phyloP scores from a whole-genome alignment of 352 stramenopile genomes.

The Pythium monospermum region DNA sequence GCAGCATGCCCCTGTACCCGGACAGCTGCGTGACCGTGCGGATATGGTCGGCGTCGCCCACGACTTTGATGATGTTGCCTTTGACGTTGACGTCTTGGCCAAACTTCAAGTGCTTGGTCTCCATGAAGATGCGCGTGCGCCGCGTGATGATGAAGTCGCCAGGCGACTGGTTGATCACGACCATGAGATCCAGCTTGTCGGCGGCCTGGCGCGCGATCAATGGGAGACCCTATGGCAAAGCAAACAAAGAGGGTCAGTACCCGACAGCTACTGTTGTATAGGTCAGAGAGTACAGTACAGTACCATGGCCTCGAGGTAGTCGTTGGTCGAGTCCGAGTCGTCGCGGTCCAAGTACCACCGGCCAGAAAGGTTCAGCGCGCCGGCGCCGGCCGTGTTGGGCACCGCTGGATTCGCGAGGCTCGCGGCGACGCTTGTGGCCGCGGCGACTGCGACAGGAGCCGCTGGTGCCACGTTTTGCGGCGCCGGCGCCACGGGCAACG shows the following conservation, averaged over 20 bases:
- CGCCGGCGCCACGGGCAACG: conserved; percentile 2
- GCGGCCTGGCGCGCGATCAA: conserved; percentile 82
- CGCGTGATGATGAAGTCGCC: conserved; percentile 85
- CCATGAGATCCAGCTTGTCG: conserved; percentile 86
- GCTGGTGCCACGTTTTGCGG: conserved; percentile 20
- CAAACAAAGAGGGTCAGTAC: background rate
- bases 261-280: background rate
- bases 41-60: conserved; percentile 63
- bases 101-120: conserved; percentile 87
- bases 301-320: conserved; percentile 86
- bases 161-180: conserved; percentile 81
- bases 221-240: conserved; percentile 46
- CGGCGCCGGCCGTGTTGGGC: conserved; percentile 68
- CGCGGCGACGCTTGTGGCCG: conserved; percentile 15
- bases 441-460: conserved; percentile 17
- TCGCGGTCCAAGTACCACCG: conserved; percentile 83
- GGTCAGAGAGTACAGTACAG: background rate
- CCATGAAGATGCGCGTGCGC: conserved; percentile 86
- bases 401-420: conserved; percentile 33
- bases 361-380: conserved; percentile 75
- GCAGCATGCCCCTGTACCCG: conserved; percentile 68
- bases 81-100: conserved; percentile 86
- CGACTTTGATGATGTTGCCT: conserved; percentile 84
- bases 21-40: conserved; percentile 80
- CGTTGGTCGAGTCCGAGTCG: conserved; percentile 87